Conservation (phyloP, 768 basidiomycete genomes). For the Mycena filopes region DNA sequence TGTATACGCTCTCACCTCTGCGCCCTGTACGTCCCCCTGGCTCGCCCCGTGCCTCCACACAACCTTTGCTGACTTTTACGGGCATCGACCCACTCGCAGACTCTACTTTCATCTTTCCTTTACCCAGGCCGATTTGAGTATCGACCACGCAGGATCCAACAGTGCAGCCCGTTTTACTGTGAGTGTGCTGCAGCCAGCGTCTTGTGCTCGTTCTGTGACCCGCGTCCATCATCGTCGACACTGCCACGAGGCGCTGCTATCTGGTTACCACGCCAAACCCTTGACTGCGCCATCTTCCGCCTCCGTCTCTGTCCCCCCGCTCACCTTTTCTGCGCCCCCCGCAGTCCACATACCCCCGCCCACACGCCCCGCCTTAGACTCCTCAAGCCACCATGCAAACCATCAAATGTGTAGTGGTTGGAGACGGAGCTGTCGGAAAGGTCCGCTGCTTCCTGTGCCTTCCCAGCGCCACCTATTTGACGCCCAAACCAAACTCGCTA, state of each 20-base stretch:
- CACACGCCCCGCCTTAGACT: slow-evolving; percentile 26
- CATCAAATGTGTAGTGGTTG: slow-evolving; percentile 97
- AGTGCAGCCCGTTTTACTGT: slow-evolving; percentile 35
- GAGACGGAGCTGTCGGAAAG: slow-evolving; percentile 99
- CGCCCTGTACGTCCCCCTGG: slow-evolving; percentile 34
- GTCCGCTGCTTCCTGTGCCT: slow-evolving; percentile 57
- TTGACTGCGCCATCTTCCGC: background rate
- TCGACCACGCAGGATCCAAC: slow-evolving; percentile 41
- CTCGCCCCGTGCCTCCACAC: background rate
- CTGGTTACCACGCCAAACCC: slow-evolving; percentile 25
- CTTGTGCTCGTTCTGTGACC: slow-evolving; percentile 26
- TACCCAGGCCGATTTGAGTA: slow-evolving; percentile 43
- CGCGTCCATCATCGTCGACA: slow-evolving; percentile 31
- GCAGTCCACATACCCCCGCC: slow-evolving; percentile 25
- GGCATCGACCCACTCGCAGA: slow-evolving; percentile 24
- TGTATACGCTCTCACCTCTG: slow-evolving; percentile 30
- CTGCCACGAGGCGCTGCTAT: slow-evolving; percentile 57
- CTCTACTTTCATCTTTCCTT: slow-evolving; percentile 40
- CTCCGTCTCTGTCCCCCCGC: slow-evolving; percentile 1
- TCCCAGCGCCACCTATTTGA: slow-evolving; percentile 19
- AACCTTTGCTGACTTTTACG: slow-evolving; percentile 27
- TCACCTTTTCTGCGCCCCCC: slow-evolving; percentile 13
- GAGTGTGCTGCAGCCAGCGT: slow-evolving; percentile 34
- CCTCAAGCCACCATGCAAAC: slow-evolving; percentile 79
- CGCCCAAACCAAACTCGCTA: too few relatives aligned